These are phyloP conservation scores for Mucor plumbeus DNA, from an alignment of 371 early-diverging fungal species.

Conservation along the genomic window DNA sequence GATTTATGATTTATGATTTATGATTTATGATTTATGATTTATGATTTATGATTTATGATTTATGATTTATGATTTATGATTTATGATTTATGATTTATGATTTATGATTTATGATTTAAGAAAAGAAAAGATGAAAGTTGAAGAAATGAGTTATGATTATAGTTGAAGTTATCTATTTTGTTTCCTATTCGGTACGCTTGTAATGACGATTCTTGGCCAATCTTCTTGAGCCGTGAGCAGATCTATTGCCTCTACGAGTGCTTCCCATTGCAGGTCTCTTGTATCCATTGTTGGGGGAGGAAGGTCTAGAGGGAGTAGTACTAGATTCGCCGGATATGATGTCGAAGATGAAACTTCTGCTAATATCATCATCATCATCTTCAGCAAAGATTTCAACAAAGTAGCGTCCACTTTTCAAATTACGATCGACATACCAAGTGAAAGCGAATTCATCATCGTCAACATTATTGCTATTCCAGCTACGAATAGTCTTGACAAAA, in stretches of 20 bases:
- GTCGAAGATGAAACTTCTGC: slow-evolving; percentile 16
- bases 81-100: neutral
- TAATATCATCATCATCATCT: slow-evolving; percentile 16
- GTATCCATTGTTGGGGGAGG: neutral
- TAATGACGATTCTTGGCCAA: neutral
- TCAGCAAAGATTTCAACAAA: slow-evolving; percentile 23
- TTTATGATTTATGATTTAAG: neutral
- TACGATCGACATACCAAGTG: slow-evolving; percentile 17
- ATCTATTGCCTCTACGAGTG: neutral
- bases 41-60: neutral
- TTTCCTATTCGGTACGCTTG: neutral
- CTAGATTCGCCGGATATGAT: neutral
- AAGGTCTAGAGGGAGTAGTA: neutral
- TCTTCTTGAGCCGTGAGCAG: neutral
- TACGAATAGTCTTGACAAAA: slow-evolving; percentile 16
- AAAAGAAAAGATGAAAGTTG: neutral
- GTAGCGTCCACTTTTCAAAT: slow-evolving; percentile 17
- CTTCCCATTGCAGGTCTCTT: neutral
- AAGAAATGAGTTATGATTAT: neutral
- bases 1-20: neutral
- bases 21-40: neutral
- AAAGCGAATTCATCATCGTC: slow-evolving; percentile 20
- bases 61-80: neutral
- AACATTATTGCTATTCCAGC: slow-evolving; percentile 3
- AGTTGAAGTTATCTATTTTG: neutral